Evolutionary conservation across 129 eudicot genomes (phyloP).

Genomic region (Flaveria bidentis): DNA sequence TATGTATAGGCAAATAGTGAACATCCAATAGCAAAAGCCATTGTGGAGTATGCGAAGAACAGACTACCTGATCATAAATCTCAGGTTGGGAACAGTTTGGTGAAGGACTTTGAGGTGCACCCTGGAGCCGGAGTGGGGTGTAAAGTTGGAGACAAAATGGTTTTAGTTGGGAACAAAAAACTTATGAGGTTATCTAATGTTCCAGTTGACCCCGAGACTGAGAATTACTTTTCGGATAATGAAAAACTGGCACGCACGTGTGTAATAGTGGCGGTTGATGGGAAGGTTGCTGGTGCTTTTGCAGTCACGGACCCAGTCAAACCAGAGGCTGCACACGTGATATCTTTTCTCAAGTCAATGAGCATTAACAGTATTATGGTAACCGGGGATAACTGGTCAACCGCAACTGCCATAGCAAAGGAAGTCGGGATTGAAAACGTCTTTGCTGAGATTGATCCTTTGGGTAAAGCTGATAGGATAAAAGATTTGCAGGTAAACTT

Average conservation of each 20-base stretch:
- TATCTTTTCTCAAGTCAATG: conserved; percentile 44
- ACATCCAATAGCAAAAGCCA: conserved; percentile 47
- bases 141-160: conserved; percentile 35
- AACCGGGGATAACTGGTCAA: conserved; percentile 57
- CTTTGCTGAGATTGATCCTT: conserved; percentile 52
- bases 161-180: conserved; percentile 53
- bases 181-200: conserved; percentile 42
- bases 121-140: conserved; percentile 46
- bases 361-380: conserved; percentile 45
- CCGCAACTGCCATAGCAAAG: conserved; percentile 48
- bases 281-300: conserved; percentile 46
- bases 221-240: conserved; percentile 44
- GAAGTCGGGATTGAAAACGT: conserved; percentile 50
- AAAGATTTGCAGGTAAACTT: conserved; percentile 48
- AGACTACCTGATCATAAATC: conserved; percentile 19
- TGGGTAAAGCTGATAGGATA: conserved; percentile 52
- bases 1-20: conserved; percentile 39
- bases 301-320: conserved; percentile 56
- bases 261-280: conserved; percentile 48
- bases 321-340: conserved; percentile 38
- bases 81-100: conserved; percentile 19
- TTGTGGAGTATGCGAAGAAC: conserved; percentile 37
- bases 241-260: conserved; percentile 55
- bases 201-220: conserved; percentile 36
- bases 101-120: conserved; percentile 41